A percentile compares a stretch with the other conserved stretches of the same genome.
phyloP scores from a whole-genome alignment of 805 yeast genomes.

The Schizosaccharomyces cryophilus region DNA sequence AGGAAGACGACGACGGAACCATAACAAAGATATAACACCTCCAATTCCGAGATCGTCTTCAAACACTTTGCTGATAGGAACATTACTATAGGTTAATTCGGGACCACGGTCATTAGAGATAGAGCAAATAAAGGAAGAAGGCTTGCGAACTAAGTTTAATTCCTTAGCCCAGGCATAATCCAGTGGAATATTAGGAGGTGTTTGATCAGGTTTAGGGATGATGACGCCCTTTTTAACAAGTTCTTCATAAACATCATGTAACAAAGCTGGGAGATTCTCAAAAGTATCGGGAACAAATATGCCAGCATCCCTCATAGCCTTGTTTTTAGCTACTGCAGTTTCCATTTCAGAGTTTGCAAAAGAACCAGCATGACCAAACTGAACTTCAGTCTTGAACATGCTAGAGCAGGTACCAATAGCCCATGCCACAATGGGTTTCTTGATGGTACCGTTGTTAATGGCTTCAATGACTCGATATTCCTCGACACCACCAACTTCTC shows the following conservation, averaged over 20 bases:
- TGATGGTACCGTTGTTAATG: conserved; percentile 36
- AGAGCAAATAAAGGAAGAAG: conserved; percentile 24
- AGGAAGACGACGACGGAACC: conserved; percentile 24
- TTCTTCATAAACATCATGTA: conserved; percentile 47
- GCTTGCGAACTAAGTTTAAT: conserved; percentile 23
- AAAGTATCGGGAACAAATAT: conserved; percentile 68
- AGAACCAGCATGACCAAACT: conserved; percentile 46
- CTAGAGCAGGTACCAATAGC: conserved; percentile 49
- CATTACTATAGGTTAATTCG: conserved; percentile 22
- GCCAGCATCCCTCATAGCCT: conserved; percentile 76
- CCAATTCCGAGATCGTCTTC: conserved; percentile 25
- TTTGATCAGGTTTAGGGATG: conserved; percentile 20
- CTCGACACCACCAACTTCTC: conserved; percentile 52
- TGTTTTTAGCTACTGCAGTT: conserved; percentile 41
- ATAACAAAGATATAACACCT: conserved; percentile 23
- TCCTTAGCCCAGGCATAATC: conserved; percentile 27
- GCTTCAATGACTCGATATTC: conserved; percentile 50
- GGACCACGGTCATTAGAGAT: conserved; percentile 26
- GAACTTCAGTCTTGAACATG: conserved; percentile 42
- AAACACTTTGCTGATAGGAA: conserved; percentile 24
- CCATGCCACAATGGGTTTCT: conserved; percentile 48
- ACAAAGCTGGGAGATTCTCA: conserved; percentile 21
- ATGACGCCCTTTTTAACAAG: conserved; percentile 22
- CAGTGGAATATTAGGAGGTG: conserved; percentile 23
- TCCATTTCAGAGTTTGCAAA: conserved; percentile 47